Base-by-base conservation (phyloP, 2,329 filamentous ascomycete genomes). In the Arthrobotrys sphaeroides region DNA sequence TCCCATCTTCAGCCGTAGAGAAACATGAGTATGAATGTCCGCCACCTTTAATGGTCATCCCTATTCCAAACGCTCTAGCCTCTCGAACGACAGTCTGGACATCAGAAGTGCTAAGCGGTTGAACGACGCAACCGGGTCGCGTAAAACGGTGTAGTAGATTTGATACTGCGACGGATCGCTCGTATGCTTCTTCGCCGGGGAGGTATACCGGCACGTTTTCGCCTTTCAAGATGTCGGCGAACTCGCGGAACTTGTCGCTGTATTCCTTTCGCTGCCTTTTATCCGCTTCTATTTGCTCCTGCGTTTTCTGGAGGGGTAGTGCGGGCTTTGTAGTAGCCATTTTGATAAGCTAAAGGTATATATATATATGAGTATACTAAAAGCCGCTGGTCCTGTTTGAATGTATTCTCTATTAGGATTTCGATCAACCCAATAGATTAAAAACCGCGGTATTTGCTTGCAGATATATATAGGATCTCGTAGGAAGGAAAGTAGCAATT, bases 21-120 rank as follows among this genome's bases (percentile, higher is more conserved):
- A 77, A 78, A 0, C 82, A 82, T 0, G 78, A 75, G 24, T 80
- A 83, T 0, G 81, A 82, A 60, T 83, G 81, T 0, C 82, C 81
- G 3, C 79, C 79, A 59, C 78, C 77, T 64, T 81, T 82, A 13
- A 83, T 79, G 5, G 79, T 81, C 0, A 83, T 64, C 0, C 57
- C 31, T 0, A 81, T 13, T 0, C 53, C 5, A 24, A 9, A 9
- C 1, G 5, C 10, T 42, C 31, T 69, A n/a, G 78, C 78, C 33
- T 76, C 26, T 6, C 31, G 55, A 70, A 81, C 62, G 7, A 79
- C 73, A 0, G 31, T 38, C 43, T 70, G 57, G 1, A 81, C 80
- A 1, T 81, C 74, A 1, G 20, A 2, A 5, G 16, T 9, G 7
- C 3, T 64, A 24, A 72, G 12, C 1, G 80, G 80, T 51, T 79